Conservation (phyloP, 306 rosid genomes). For the Cercis canadensis region DNA sequence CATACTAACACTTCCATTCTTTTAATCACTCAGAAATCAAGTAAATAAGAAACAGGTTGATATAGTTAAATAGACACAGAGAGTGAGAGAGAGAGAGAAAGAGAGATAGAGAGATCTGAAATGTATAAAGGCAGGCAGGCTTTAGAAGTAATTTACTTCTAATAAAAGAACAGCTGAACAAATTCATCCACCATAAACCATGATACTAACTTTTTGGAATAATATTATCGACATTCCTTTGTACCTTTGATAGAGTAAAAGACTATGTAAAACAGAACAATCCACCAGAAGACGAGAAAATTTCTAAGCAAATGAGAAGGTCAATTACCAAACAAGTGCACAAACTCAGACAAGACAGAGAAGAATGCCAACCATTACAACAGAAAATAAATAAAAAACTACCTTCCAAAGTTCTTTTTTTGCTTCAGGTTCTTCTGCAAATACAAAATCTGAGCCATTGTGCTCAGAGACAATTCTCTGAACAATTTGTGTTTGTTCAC, state of each 20-base stretch:
- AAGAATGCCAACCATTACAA: conserved; percentile 7
- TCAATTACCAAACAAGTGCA: not conserved
- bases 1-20: too few species aligned
- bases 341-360: conserved; percentile 4
- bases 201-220: not conserved
- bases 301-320: not conserved
- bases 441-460: conserved; percentile 94
- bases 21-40: too few species aligned
- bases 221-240: not conserved
- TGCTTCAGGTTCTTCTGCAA: conserved; percentile 84
- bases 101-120: not conserved
- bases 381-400: conserved; percentile 13
- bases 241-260: not conserved
- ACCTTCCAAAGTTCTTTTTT: conserved; percentile 97
- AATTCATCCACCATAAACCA: not conserved
- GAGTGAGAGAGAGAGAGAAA: not conserved
- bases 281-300: not conserved
- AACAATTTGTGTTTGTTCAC: conserved; percentile 88
- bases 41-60: not conserved
- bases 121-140: not conserved
- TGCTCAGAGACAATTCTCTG: conserved; percentile 80
- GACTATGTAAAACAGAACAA: not conserved
- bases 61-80: not conserved
- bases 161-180: not conserved
- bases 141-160: not conserved